A percentile compares a stretch with the other conserved stretches of the same genome.
Conservation (phyloP, 768 basidiomycete genomes). For the Termitomyces sp. region DNA sequence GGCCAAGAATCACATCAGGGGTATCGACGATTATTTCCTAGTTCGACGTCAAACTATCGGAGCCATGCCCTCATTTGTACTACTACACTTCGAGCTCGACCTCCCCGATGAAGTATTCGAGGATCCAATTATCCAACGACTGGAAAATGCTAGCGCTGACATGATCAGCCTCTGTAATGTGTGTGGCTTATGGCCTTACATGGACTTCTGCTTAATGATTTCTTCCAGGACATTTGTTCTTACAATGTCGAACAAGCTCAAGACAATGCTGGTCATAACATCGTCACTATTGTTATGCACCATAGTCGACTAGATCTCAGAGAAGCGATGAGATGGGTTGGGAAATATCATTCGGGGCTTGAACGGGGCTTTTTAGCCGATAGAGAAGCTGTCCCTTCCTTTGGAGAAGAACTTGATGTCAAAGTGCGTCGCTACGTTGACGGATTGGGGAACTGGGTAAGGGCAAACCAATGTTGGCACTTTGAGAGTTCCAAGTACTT, state of each 20-base stretch:
- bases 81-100: not conserved
- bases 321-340: not conserved
- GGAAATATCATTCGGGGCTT: not conserved
- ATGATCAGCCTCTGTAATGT: conserved; percentile 1
- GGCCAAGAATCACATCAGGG: not conserved
- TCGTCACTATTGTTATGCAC: not conserved
- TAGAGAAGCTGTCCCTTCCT: not conserved
- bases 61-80: not conserved
- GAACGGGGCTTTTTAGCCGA: not conserved
- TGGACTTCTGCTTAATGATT: no score
- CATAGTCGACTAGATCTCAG: not conserved
- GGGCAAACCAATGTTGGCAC: not conserved
- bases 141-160: not conserved
- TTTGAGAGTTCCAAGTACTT: not conserved
- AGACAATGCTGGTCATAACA: not conserved
- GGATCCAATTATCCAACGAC: not conserved
- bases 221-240: not conserved
- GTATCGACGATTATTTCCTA: not conserved
- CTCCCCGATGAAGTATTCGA: not conserved
- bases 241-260: not conserved
- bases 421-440: not conserved
- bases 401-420: not conserved
- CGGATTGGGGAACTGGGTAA: not conserved
- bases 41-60: not conserved
- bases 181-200: not conserved